These are phyloP conservation scores for Malbranchea cinnamomea DNA, from an alignment of 2,329 filamentous ascomycete genomes.

Conservation along the genomic window DNA sequence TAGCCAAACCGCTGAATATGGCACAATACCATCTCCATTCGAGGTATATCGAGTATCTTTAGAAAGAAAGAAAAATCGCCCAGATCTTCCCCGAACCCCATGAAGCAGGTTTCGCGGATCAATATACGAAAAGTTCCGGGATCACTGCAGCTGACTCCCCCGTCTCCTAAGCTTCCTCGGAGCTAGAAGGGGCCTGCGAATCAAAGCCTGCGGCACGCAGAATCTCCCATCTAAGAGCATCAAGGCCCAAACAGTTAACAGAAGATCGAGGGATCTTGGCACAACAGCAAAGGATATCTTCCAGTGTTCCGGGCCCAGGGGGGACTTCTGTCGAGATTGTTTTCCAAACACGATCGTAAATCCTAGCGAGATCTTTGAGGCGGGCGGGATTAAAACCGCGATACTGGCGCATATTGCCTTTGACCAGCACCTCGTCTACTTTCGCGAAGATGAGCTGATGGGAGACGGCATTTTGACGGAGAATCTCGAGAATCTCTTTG, in stretches of 20 bases:
- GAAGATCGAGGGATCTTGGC: too few species aligned
- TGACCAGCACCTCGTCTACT: conserved; percentile 40
- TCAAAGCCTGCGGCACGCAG: conserved; percentile 47
- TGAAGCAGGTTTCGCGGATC: too few species aligned
- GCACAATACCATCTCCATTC: too few species aligned
- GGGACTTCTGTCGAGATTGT: conserved; percentile 27
- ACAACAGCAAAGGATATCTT: conserved; percentile 49
- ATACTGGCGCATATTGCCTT: conserved; percentile 10
- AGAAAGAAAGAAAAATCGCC: too few species aligned
- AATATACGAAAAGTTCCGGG: too few species aligned
- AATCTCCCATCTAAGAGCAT: conserved; percentile 49
- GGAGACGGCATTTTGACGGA: conserved; percentile 41
- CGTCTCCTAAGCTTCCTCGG: too few species aligned
- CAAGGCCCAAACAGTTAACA: conserved; percentile 49
- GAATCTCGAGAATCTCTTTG: conserved; percentile 38
- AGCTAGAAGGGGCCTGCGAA: conserved; percentile 2
- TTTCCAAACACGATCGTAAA: conserved; percentile 26
- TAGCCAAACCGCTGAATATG: too few species aligned
- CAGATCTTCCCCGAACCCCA: too few species aligned
- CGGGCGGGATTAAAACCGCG: conserved; percentile 11
- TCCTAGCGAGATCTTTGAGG: conserved; percentile 16
- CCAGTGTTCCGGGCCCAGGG: conserved; percentile 31
- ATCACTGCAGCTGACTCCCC: not conserved
- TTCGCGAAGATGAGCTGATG: conserved; percentile 56
- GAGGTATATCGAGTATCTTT: too few species aligned